Conservation (phyloP, 164 flowering plant genomes). For the Magnolia changhungtana region DNA sequence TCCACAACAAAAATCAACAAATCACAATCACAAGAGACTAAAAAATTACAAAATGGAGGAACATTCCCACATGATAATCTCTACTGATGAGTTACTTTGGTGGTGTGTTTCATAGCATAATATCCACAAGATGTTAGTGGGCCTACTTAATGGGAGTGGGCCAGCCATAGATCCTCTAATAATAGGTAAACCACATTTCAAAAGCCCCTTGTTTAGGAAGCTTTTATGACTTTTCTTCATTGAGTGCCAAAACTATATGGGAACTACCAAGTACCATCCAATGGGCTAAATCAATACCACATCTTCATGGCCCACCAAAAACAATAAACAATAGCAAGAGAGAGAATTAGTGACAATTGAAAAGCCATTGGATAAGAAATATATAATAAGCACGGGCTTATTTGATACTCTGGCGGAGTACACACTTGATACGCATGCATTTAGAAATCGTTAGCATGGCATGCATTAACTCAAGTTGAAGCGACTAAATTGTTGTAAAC, state of each 20-base stretch:
- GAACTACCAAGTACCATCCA: neutral
- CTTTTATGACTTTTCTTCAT: slow-evolving; percentile 13
- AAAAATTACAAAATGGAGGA: neutral
- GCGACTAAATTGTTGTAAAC: neutral
- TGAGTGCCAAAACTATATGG: slow-evolving; percentile 4
- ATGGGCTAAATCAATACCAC: slow-evolving; percentile 3
- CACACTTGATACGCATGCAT: neutral
- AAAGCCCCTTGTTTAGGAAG: slow-evolving; percentile 19
- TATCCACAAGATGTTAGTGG: slow-evolving; percentile 1
- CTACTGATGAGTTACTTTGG: no score
- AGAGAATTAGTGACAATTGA: neutral
- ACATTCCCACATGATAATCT: slow-evolving; percentile 2
- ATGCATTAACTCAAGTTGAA: neutral
- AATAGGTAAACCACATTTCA: slow-evolving; percentile 3
- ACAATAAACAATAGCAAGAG: neutral
- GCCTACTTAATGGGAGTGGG: slow-evolving; percentile 9
- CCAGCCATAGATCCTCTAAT: slow-evolving; percentile 4
- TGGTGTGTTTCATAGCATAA: neutral
- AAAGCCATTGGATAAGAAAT: neutral
- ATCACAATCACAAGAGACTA: neutral
- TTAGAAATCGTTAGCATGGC: neutral
- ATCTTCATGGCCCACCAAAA: neutral
- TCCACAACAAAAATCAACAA: no score
- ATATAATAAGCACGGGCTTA: neutral
- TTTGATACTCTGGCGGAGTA: neutral